phyloP scores from a whole-genome alignment of 2,329 filamentous ascomycete species.

The Fusarium sp. region DNA sequence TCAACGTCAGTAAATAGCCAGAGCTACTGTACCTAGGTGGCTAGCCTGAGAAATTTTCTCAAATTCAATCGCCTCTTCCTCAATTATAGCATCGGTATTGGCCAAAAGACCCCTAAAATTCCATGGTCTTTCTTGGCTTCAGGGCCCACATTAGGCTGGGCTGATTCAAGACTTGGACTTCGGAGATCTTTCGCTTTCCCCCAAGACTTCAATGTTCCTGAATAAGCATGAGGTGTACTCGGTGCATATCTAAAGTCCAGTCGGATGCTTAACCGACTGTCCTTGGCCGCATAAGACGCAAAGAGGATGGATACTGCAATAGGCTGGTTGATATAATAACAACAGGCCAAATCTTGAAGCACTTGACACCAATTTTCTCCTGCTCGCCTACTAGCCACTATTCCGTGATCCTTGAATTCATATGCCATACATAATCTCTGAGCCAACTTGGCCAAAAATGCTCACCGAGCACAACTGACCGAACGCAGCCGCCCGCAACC shows the following conservation, averaged over 20 bases:
- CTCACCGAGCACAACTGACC: conserved; percentile 29
- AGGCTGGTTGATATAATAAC: neutral
- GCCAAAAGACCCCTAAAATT: conserved; percentile 26
- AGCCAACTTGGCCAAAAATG: conserved; percentile 26
- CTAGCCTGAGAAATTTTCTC: conserved; percentile 23
- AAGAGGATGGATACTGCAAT: neutral
- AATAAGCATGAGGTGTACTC: neutral
- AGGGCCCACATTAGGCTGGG: neutral
- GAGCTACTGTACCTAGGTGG: neutral
- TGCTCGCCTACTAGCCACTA: neutral
- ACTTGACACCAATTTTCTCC: neutral
- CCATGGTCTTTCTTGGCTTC: conserved; percentile 11
- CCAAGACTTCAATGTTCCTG: neutral
- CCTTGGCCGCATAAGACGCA: neutral
- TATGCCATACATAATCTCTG: conserved; percentile 16
- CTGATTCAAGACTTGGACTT: neutral
- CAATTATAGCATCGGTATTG: neutral
- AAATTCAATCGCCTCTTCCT: conserved; percentile 20
- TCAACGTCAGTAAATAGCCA: neutral
- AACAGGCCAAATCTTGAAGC: neutral
- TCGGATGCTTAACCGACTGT: neutral
- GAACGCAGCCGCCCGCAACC: neutral
- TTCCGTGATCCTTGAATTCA: neutral
- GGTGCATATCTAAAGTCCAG: neutral
- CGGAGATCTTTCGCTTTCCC: conserved; percentile 1